Evolutionary conservation across 1,284 basidiomycete genomes (phyloP).

Genomic region (Kwoniella shivajii): DNA sequence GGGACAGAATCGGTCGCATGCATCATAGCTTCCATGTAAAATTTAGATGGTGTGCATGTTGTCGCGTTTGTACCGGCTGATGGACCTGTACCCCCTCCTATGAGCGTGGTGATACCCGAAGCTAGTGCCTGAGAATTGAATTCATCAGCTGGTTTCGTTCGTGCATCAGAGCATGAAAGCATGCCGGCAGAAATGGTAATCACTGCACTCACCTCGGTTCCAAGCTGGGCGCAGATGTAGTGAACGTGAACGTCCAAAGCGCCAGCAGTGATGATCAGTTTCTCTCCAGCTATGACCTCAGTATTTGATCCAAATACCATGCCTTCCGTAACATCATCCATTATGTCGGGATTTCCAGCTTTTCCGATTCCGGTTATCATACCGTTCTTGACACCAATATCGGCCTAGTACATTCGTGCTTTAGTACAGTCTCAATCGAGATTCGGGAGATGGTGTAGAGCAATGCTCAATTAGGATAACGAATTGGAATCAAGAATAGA

Average conservation of each 20-base stretch:
- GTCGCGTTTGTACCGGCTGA: constrained; percentile 89
- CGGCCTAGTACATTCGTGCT: constrained; percentile 67
- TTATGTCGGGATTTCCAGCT: constrained; percentile 93
- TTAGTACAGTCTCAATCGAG: no score
- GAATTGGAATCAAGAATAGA: no score
- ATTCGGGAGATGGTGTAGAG: no score
- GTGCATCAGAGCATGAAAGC: no score
- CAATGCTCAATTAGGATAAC: no score
- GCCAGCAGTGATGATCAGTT: constrained; percentile 90
- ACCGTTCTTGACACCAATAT: constrained; percentile 89
- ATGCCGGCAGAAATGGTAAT: no score
- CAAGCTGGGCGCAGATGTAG: constrained; percentile 93
- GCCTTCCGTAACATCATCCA: constrained; percentile 74
- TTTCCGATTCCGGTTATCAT: constrained; percentile 88
- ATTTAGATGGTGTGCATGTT: constrained; percentile 88
- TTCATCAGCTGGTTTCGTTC: neutral
- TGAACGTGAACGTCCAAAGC: constrained; percentile 90
- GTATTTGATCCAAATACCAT: constrained; percentile 85
- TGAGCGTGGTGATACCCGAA: constrained; percentile 75
- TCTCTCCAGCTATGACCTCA: constrained; percentile 93
- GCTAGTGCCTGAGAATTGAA: constrained; percentile 54
- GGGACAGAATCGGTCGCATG: constrained; percentile 83
- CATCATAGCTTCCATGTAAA: constrained; percentile 85
- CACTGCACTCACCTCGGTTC: constrained; percentile 60
- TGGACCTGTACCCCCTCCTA: constrained; percentile 93